These are phyloP conservation scores for Diaporthe destruens DNA, from an alignment of 2,329 filamentous ascomycete species.

Conservation along the genomic window DNA sequence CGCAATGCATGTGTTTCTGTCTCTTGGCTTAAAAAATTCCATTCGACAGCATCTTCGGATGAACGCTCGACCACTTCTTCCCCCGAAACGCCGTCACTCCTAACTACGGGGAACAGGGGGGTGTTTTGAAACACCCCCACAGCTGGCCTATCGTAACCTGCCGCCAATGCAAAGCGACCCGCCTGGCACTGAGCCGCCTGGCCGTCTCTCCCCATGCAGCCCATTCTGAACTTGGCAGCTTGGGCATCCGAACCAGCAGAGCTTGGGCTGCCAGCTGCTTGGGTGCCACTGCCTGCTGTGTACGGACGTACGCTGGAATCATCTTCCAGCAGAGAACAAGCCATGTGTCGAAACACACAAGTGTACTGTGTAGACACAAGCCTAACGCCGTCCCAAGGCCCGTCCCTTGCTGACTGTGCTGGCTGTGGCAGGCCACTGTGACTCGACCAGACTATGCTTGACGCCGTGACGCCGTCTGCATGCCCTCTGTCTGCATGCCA, in stretches of 20 bases:
- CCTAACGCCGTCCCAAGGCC: neutral
- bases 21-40: constrained; percentile 4
- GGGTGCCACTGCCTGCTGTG: neutral
- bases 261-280: no score
- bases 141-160: constrained; percentile 24
- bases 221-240: neutral
- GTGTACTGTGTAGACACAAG: neutral
- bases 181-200: neutral
- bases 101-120: constrained; percentile 17
- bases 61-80: constrained; percentile 22
- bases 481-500: neutral
- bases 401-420: neutral
- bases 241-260: constrained; percentile 10
- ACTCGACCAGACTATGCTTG: constrained; percentile 3
- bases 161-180: constrained; percentile 31
- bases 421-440: neutral
- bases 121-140: constrained; percentile 32
- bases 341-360: constrained; percentile 32
- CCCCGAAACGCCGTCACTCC: constrained; percentile 19
- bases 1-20: constrained; percentile 12
- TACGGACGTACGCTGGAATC: neutral
- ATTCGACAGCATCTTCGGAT: constrained; percentile 31
- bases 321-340: neutral
- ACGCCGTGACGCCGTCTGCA: constrained; percentile 1
- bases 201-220: neutral